A percentile compares a stretch with the other conserved stretches of the same genome.
Conservation (phyloP, 331 rosid genomes). For the Phaseolus coccineus region DNA sequence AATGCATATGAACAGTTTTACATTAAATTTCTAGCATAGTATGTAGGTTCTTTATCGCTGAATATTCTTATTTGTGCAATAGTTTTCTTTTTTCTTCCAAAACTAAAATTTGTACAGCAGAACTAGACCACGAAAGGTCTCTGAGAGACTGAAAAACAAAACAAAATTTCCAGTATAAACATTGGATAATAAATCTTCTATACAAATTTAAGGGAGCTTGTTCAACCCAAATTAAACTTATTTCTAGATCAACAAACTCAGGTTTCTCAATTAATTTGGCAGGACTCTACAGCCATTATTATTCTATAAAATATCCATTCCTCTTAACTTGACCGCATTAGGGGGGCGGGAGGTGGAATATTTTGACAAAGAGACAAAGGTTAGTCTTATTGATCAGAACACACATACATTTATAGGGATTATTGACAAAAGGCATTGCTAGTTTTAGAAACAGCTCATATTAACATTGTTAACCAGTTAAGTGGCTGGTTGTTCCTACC, state of each 20-base stretch:
- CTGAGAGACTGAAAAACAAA: conserved; percentile 7
- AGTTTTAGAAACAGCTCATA: not conserved
- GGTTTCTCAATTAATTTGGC: conserved; percentile 11
- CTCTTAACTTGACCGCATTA: conserved; percentile 1
- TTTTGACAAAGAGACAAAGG: conserved; percentile 7
- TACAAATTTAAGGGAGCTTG: conserved; percentile 16
- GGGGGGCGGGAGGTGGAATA: no score
- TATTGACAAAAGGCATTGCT: not conserved
- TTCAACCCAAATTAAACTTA: conserved; percentile 24
- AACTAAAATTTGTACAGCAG: conserved; percentile 29
- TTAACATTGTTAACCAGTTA: conserved; percentile 10
- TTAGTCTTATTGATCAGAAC: conserved; percentile 15
- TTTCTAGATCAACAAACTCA: conserved; percentile 25
- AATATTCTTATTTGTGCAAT: conserved; percentile 1
- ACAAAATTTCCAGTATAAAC: not conserved
- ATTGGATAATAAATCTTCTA: not conserved
- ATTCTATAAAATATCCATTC: conserved; percentile 11
- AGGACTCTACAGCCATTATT: conserved; percentile 23
- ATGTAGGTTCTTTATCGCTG: not conserved
- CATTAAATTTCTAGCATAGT: not conserved
- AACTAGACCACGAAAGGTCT: conserved; percentile 17
- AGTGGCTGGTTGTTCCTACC: conserved; percentile 12
- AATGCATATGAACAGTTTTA: not conserved
- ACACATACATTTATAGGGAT: conserved; percentile 16
- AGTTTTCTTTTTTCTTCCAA: conserved; percentile 6